Base-by-base conservation (phyloP, 768 basidiomycete genomes). In the Ramaria sp. region DNA sequence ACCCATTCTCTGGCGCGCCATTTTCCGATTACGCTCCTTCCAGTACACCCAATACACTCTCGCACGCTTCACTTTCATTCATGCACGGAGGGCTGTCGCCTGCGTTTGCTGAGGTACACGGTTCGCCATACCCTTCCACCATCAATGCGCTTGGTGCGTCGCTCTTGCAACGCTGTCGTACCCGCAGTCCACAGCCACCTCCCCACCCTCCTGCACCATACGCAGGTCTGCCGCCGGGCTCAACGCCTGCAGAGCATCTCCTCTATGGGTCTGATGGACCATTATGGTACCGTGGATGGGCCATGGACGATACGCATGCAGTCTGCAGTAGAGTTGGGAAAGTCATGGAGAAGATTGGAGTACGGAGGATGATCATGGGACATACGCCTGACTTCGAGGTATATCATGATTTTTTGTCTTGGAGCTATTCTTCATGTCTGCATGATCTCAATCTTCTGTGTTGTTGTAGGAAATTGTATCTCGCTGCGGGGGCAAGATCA, bases 201-300 rank as follows among this genome's bases (percentile, higher is more conserved):
- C 92, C 92, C 0, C 83, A 90, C 63, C 93, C 93, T 5, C 93
- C 87, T 0, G 69, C 81, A 61, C 77, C 78, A 4, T 93, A 84
- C 61, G 80, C 79, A 1, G 81, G 82, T 6, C 68, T 95, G 13
- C 73, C 73, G 16, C 34, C 61, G 61, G 79, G 71, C 37, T 71
- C 88, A 5, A 85, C 85, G 0, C 60, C 60, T 0, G 82, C 82
- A 56, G 93, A 97, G 66, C 63, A 71, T 6, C 74, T 78, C 32
- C 64, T 97, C 34, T 96, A 95, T 61, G 77, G 75, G 22, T 62
- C 74, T 1, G 79, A 89, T 41, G 95, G 95, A 0, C 92, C 93
- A 3, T 67, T 94, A 43, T 97, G 96, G 96, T 96, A 93, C 66
- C 78, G 96, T 10, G 93, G 93, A 1, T 93, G 93, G 81, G 95